Conservation (phyloP, 345 rosid genomes). For the Gossypium rotundifolium region DNA sequence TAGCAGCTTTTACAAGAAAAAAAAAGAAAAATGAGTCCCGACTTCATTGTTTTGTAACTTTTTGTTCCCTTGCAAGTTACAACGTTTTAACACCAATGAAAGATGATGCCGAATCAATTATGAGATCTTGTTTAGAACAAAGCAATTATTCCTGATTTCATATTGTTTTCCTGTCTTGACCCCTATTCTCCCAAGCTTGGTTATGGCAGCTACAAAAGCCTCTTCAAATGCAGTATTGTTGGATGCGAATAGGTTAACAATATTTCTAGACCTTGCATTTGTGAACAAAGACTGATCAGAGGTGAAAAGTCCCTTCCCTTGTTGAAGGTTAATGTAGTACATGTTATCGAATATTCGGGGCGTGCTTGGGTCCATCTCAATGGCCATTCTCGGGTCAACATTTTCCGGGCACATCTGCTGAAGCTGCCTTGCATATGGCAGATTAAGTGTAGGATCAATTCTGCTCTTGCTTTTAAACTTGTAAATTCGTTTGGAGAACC, state of each 20-base stretch:
- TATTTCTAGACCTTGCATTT: conserved; percentile 5
- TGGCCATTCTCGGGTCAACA: conserved; percentile 15
- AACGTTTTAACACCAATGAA: too few species aligned
- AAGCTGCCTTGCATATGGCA: conserved; percentile 11
- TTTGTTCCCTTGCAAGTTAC: too few species aligned
- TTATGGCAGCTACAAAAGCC: conserved; percentile 15
- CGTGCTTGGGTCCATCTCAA: conserved; percentile 11
- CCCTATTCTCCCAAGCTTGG: conserved; percentile 16
- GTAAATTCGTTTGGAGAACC: conserved; percentile 16
- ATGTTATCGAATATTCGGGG: conserved; percentile 10
- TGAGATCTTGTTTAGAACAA: conserved; percentile 4
- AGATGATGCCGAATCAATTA: not conserved
- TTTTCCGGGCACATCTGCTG: conserved; percentile 5
- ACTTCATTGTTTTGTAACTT: too few species aligned
- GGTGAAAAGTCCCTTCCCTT: conserved; percentile 14
- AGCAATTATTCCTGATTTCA: conserved; percentile 21
- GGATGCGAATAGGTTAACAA: conserved; percentile 10
- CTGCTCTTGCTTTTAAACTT: not conserved
- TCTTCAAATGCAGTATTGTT: conserved; percentile 11
- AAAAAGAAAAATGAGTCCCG: too few species aligned
- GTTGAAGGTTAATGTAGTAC: conserved; percentile 20
- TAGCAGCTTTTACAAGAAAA: too few species aligned
- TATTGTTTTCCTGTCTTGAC: conserved; percentile 15
- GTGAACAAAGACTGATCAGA: conserved; percentile 12
- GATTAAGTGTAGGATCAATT: conserved; percentile 14